A percentile compares a stretch with the other conserved stretches of the same genome.
Evolutionary conservation across 306 rosid species (phyloP).

Genomic region (Psophocarpus tetragonolobus): DNA sequence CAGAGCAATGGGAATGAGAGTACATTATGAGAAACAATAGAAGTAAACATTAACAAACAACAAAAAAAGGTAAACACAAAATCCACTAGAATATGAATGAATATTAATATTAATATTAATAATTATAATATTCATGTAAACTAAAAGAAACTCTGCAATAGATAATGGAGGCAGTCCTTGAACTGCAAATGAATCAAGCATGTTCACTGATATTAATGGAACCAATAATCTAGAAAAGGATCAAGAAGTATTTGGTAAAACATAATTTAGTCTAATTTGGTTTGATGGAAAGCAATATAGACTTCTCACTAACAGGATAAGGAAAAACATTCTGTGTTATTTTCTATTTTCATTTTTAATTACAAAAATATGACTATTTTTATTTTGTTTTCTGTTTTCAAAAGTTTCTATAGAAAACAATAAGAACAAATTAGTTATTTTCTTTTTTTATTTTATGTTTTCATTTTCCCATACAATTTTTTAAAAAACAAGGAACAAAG

Average conservation of each 20-base stretch:
- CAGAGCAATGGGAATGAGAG: slow-evolving; percentile 14
- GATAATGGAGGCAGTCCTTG: slow-evolving; percentile 21
- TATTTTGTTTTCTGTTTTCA: not conserved
- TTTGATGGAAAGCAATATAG: not conserved
- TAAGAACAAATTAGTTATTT: not conserved
- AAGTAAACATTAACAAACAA: no score
- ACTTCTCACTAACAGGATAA: not conserved
- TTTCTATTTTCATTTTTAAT: not conserved
- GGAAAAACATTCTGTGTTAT: not conserved
- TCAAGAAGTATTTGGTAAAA: not conserved
- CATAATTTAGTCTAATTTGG: slow-evolving; percentile 3
- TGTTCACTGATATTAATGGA: not conserved
- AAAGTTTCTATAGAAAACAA: not conserved
- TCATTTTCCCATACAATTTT: not conserved
- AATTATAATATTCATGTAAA: slow-evolving; percentile 11
- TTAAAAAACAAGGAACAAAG: not conserved
- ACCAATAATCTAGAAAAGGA: not conserved
- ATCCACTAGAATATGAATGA: slow-evolving; percentile 7
- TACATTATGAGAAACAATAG: slow-evolving; percentile 34
- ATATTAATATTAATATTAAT: not conserved
- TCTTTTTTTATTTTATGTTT: not conserved
- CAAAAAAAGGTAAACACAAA: not conserved
- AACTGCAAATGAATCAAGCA: slow-evolving; percentile 13
- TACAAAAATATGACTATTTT: not conserved
- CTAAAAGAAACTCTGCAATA: slow-evolving; percentile 23